Base-by-base conservation (phyloP, 148 eudicot species). In the Rhododendron kiyosumense region DNA sequence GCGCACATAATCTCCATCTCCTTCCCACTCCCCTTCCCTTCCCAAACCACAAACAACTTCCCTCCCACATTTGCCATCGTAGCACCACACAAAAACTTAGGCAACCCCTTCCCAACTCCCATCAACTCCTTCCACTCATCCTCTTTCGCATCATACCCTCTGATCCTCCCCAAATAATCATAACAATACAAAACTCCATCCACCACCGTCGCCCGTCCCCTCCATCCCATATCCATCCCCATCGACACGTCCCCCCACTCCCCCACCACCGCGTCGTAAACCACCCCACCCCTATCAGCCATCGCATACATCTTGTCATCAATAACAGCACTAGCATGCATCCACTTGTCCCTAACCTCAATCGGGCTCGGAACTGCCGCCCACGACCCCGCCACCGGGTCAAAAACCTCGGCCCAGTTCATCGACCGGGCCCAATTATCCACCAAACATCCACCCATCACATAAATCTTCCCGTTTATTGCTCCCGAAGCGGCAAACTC, bases 201-300 rank as follows among this genome's bases (percentile, higher is more conserved):
- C 81, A 96, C 94, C 36, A 94, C 97, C 10, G 94, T 93, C 0
- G 93, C 97, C 85, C 99, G 85, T n/a, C 98, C 99, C 79, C 98
- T 87, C 99, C 99, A 95, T 88, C 96, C 99, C 87, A 93, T 78
- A 88, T 96, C 98, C n/a, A 96, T 89, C 94, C 91, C 89, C 65
- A 80, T 92, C 0, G 94, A 87, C 86, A 96, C 98, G 26, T 45
- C 71, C 0, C 91, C 91, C 99, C 99, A 95, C 89, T 92, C 92
- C 81, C 89, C 92, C 1, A 17, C 10, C 79, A 65, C 85, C 7
- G 87, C 92, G 24, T 95, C 92, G 32, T 89, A 95, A 67, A 94
- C 95, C 59, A 95, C 94, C 73, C 99, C 99, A 24, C 98, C 97
- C 82, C 98, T 85, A 74, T 96, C 99, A 10, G 99, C 98, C 99